phyloP scores from a whole-genome alignment of 306 rosid genomes.

The Ziziphus jujuba region DNA sequence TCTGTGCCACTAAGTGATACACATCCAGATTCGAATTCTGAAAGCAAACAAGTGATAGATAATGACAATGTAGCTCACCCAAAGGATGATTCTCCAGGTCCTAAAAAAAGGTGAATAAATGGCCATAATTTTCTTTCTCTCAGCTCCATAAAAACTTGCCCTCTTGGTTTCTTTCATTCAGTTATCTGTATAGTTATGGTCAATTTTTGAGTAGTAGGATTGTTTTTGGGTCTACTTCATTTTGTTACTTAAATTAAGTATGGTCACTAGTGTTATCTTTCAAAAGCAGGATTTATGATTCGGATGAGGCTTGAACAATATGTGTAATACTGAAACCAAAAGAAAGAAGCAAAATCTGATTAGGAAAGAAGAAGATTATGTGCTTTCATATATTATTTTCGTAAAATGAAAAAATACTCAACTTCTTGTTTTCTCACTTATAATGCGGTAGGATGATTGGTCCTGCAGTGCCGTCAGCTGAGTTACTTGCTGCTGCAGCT shows the following conservation, averaged over 20 bases:
- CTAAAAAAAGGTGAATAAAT: constrained; percentile 51
- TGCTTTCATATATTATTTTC: background rate
- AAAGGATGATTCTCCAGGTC: constrained; percentile 55
- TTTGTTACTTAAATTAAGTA: too few species aligned
- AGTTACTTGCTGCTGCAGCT: constrained; percentile 92
- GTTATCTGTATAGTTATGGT: background rate
- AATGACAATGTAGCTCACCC: constrained; percentile 24
- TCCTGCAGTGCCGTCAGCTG: constrained; percentile 95
- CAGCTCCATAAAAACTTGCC: background rate
- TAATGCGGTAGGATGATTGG: constrained; percentile 63
- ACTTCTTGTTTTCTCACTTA: constrained; percentile 18
- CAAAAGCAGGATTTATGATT: too few species aligned
- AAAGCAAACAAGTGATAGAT: constrained; percentile 31
- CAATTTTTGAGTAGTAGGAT: too few species aligned
- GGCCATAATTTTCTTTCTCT: background rate
- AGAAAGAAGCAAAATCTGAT: too few species aligned
- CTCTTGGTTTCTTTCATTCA: background rate
- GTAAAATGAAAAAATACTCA: background rate
- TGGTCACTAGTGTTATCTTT: too few species aligned
- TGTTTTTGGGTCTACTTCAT: too few species aligned
- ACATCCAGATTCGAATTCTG: constrained; percentile 33
- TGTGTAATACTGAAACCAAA: too few species aligned
- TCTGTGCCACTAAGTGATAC: constrained; percentile 35
- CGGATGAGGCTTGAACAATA: too few species aligned
- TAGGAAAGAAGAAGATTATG: background rate